Evolutionary conservation across 805 yeast species (phyloP).

Genomic region (Cyberlindnera xylosilytica): DNA sequence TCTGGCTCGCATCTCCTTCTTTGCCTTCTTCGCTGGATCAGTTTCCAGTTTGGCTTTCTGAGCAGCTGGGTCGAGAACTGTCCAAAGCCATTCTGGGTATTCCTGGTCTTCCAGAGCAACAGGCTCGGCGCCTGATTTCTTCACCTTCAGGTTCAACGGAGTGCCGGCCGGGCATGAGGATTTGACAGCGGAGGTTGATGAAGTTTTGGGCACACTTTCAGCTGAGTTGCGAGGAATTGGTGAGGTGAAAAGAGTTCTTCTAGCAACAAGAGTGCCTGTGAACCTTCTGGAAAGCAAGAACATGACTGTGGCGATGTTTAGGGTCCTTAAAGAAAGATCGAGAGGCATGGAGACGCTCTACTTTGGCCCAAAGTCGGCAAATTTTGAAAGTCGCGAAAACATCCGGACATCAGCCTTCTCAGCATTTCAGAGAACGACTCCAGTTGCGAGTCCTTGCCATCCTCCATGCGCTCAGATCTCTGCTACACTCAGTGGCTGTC

Average conservation of each 20-base stretch:
- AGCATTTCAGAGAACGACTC: too few relatives aligned
- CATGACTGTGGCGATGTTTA: slow-evolving; percentile 3
- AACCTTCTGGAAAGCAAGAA: slow-evolving; percentile 7
- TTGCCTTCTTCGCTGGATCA: slow-evolving; percentile 64
- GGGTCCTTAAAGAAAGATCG: too few relatives aligned
- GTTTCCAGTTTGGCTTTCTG: slow-evolving; percentile 53
- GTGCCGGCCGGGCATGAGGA: slow-evolving; percentile 73
- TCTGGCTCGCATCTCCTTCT: slow-evolving; percentile 63
- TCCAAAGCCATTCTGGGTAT: slow-evolving; percentile 96
- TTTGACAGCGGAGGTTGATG: slow-evolving; percentile 12
- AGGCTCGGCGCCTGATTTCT: slow-evolving; percentile 81
- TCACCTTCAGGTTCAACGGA: slow-evolving; percentile 63
- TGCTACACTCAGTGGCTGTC: too few relatives aligned
- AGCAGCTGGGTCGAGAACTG: slow-evolving; percentile 64
- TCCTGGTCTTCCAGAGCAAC: slow-evolving; percentile 84
- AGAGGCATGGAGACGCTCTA: too few relatives aligned
- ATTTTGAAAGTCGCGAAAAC: too few relatives aligned
- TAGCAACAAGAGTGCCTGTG: background rate
- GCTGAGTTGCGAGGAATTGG: slow-evolving; percentile 14
- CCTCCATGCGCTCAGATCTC: too few relatives aligned
- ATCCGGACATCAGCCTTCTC: slow-evolving; percentile 1
- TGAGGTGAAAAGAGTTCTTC: slow-evolving; percentile 18
- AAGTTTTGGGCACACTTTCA: slow-evolving; percentile 4
- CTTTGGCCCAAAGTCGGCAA: too few relatives aligned
- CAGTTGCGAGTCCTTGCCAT: too few relatives aligned